Evolutionary conservation across 441 rosid genomes (phyloP), one percentile per base, ranked within the genome.

Genomic region (Flueggea neowawraea): DNA sequence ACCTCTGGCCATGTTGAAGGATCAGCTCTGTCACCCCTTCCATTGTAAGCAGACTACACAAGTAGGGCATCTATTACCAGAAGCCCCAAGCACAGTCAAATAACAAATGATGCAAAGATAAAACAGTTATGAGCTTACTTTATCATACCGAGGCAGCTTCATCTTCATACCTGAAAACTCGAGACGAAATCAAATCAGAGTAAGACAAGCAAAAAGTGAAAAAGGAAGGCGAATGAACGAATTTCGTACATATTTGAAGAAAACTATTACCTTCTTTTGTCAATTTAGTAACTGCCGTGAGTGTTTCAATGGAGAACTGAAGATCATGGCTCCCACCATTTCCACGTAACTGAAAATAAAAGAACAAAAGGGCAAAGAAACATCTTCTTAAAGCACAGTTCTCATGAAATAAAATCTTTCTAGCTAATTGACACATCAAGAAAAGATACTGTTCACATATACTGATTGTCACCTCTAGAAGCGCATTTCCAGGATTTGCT

Each of bases 281-380:
- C 69, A 91, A 72, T 49, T 83, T 79, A 73, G 53, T 74, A 28
- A 88, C 47, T 60, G 84, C 71, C 52, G 80, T 80, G 57, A 95
- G 70, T 57, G 97, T 86, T 70, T 95, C 89, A 6, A 84, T 71
- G 16, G 99, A 82, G 55, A 95, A 75, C 53, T 75, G 80, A 75
- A 95, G 97, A 84, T 95, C 99, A 81, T 95, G 99, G 77, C 91
- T 95, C 68, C 99, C 99, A 67, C 97, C 89, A 75, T 95, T 95
- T 71, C 99, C 96, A 16, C 99, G 96, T 43, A 78, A 75, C 99
- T 95, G 76, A 17, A 69, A 70, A 55, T 33, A 31, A 62, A 4
- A 57, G 52, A 45, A 54, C 33, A 52, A 6, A 16, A 52, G 31
- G 16, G 53, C 16, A 55, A 62, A 58, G 14, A 62, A 65, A 57